Evolutionary conservation across 192 early-diverging fungal genomes (phyloP), one percentile per base, ranked within the genome.

Genomic region (Coemansia sp.): DNA sequence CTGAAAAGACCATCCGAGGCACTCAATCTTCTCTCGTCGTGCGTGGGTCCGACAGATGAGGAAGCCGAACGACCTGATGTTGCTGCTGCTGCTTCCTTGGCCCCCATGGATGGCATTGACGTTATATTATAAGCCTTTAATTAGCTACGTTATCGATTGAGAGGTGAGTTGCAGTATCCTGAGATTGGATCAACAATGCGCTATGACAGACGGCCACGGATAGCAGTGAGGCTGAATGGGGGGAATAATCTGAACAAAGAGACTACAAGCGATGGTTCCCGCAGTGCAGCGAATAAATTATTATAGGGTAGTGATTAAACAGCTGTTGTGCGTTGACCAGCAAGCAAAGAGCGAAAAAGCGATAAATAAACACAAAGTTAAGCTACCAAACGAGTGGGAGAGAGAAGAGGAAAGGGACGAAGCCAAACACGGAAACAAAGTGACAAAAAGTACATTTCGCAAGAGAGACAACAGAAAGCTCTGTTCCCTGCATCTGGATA

Each of bases 21-120:
- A n/a, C 50, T 53, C 50, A 27, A 53, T 5, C 50, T 27, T 19
- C 50, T 53, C 28, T 53, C 50, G n/a, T n/a, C n/a, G 14, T 53
- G 50, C 3, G 50, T 2, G 7, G 30, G 4, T 14, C 10, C 13
- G 10, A 7, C 17, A 0, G 50, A 28, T 31, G 50, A 6, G 6
- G 44, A 47, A 14, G 50, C 28, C 7, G 15, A 14, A 30, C 28
- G 30, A 15, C 50, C 30, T 14, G 50, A 31, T 19, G 29, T n/a
- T 28, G 52, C 30, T 14, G 50, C 11, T 19, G 29, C 17, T 28
- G 52, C 15, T 6, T 54, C 14, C 20, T 54, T 30, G 4, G 29
- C 7, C 17, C 29, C 1, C 19, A 8, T 33, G 52, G 52, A 54
- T n/a, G 52, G 29, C 29, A 54, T 54, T 19, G 22, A 25, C 14